phyloP scores from a whole-genome alignment of 768 basidiomycete genomes.

The Mycena albidolilacea region DNA sequence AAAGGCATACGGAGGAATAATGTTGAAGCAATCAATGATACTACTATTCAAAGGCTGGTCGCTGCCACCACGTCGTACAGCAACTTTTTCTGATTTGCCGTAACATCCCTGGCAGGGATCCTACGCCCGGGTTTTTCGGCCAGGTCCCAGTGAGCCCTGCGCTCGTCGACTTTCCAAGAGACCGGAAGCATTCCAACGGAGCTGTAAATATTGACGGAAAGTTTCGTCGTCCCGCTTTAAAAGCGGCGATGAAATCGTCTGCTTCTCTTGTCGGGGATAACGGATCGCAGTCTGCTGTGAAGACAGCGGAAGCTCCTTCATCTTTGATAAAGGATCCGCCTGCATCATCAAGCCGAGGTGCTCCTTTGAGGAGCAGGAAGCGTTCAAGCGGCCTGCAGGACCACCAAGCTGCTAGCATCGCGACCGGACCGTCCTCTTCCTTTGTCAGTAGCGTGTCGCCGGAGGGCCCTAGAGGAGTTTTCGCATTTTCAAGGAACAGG shows the following conservation, averaged over 20 bases:
- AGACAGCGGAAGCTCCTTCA: neutral
- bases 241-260: conserved; percentile 19
- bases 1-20: neutral
- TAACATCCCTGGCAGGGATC: neutral
- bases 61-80: neutral
- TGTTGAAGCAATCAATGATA: neutral
- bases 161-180: conserved; percentile 15
- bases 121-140: conserved; percentile 24
- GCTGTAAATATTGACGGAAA: conserved; percentile 11
- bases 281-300: neutral
- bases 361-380: conserved; percentile 1
- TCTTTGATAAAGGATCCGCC: neutral
- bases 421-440: neutral
- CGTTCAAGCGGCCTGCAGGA: neutral
- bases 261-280: conserved; percentile 16
- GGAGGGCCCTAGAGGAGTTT: neutral
- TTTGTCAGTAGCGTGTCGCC: neutral
- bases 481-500: neutral
- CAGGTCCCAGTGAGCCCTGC: conserved; percentile 3
- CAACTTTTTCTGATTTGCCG: neutral
- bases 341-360: neutral
- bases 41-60: neutral
- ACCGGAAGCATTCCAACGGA: conserved; percentile 21
- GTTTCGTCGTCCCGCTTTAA: neutral
- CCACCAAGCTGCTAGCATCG: neutral